These are phyloP conservation scores for Penicillium alfredii DNA, from an alignment of 495 filamentous ascomycete genomes.

Conservation along the genomic window DNA sequence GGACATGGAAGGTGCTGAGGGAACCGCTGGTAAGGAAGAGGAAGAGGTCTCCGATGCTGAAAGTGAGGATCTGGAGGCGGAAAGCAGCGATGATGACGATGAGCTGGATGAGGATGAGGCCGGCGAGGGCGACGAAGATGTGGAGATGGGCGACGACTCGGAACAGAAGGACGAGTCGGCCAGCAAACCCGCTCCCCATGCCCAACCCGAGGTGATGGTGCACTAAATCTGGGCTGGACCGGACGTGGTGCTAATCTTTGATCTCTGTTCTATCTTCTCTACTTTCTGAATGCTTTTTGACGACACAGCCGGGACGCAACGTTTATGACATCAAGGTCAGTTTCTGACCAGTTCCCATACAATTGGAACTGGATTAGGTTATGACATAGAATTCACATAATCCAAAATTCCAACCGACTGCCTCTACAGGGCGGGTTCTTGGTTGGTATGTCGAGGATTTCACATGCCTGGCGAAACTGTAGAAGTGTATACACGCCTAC, in stretches of 20 bases:
- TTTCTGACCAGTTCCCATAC: conserved; percentile 8
- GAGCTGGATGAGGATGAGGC: conserved; percentile 70
- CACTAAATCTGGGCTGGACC: conserved; percentile 30
- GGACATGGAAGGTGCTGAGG: conserved; percentile 75
- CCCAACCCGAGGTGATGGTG: conserved; percentile 48
- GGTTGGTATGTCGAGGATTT: too few relatives aligned
- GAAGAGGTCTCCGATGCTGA: conserved; percentile 80
- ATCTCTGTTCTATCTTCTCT: not conserved
- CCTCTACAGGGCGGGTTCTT: too few relatives aligned
- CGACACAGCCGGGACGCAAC: conserved; percentile 28
- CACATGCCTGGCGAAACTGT: too few relatives aligned
- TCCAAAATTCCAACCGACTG: conserved; percentile 3
- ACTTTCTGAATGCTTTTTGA: conserved; percentile 1
- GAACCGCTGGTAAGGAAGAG: conserved; percentile 47
- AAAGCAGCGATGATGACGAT: conserved; percentile 85
- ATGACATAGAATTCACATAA: conserved; percentile 28
- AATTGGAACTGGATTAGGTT: conserved; percentile 20
- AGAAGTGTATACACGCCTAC: too few relatives aligned
- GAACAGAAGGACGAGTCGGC: conserved; percentile 37
- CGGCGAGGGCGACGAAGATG: conserved; percentile 67
- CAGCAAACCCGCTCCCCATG: conserved; percentile 32
- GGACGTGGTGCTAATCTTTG: not conserved
- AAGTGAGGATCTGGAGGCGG: conserved; percentile 92
- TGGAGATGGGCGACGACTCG: conserved; percentile 71
- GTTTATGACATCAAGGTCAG: conserved; percentile 29